These are phyloP conservation scores for Ormosia semicastrata DNA, from an alignment of 306 rosid species.

Conservation along the genomic window DNA sequence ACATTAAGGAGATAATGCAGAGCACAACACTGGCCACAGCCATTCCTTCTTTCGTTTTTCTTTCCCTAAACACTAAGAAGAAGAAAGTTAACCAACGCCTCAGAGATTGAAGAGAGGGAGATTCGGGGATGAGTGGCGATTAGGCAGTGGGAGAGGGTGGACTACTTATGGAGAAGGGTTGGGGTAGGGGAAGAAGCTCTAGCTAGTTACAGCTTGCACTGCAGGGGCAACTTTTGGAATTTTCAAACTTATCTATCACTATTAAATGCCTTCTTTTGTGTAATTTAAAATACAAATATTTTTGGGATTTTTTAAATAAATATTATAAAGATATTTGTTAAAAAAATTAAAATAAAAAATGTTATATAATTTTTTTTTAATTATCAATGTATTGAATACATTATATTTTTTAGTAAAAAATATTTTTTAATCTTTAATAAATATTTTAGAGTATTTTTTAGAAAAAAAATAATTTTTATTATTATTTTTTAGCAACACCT, in stretches of 20 bases:
- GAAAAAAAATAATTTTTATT: not conserved
- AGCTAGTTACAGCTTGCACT: not conserved
- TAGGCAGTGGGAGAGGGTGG: constrained; percentile 18
- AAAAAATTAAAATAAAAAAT: not conserved
- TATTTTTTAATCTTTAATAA: too few species aligned
- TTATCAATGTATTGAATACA: too few species aligned
- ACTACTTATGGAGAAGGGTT: constrained; percentile 63
- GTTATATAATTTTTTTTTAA: too few species aligned
- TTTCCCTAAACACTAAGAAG: not conserved
- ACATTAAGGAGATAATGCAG: constrained; percentile 47
- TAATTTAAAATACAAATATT: not conserved
- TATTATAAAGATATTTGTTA: too few species aligned
- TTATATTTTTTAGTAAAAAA: too few species aligned
- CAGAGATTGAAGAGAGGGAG: not conserved
- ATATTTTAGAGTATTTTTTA: too few species aligned
- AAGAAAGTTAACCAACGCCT: not conserved
- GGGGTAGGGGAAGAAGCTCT: too few species aligned
- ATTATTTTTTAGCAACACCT: not conserved
- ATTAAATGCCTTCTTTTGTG: not conserved
- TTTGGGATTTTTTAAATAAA: too few species aligned
- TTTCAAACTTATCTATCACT: not conserved
- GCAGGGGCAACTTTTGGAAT: constrained; percentile 40
- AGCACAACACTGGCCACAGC: constrained; percentile 30
- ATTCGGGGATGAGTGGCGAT: constrained; percentile 21
- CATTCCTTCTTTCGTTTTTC: constrained; percentile 25